Base-by-base conservation (phyloP, 1,284 basidiomycete genomes). In the Ustilago tritici region DNA sequence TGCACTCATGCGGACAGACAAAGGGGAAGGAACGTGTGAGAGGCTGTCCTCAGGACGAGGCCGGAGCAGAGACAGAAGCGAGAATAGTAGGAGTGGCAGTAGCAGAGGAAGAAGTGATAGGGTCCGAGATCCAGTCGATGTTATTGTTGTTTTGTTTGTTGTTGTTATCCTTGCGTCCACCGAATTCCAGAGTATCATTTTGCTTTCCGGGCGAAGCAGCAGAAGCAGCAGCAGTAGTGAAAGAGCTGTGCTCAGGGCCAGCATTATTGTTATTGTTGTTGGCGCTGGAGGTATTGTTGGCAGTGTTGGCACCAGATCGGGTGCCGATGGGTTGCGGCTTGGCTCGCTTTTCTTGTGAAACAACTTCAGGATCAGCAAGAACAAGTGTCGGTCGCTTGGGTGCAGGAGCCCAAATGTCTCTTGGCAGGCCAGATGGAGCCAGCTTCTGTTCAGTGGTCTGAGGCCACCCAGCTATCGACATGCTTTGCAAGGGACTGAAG, bases 321-420 rank as follows among this genome's bases (percentile, higher is more conserved):
- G 74, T 76, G 23, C 74, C 74, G 56, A 76, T 76, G 4, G 74
- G 74, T 57, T 76, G 64, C 36, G 69, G 65, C 36, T 65, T 68
- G 46, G 62, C 54, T 2, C 74, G 56, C 19, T 65, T 67, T 47
- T 65, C 74, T n/a, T 34, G 54, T 19, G 73, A 63, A 5, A 67
- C 46, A 41, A 65, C 62, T 35, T 71, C 74, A 3, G 74, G 74
- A 46, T 76, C 74, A 1, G 65, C 63, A 10, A 46, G 65, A 17
- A 71, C 46, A 7, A 58, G 61, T 10, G 59, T 63, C 5, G 69
- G 58, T 32, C 68, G 65, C 35, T 65, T 71, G 1, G 69, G 69
- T 8, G 74, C 69, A 9, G 74, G 74, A 2, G 74, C 74, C 74
- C 74, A 76, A 28, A 76, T 76, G 6, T 70, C 69, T 28, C 50